A percentile compares a stretch with the other conserved stretches of the same genome.
Conservation (phyloP, 108 stramenopile species). For the Fistulifera solaris region DNA sequence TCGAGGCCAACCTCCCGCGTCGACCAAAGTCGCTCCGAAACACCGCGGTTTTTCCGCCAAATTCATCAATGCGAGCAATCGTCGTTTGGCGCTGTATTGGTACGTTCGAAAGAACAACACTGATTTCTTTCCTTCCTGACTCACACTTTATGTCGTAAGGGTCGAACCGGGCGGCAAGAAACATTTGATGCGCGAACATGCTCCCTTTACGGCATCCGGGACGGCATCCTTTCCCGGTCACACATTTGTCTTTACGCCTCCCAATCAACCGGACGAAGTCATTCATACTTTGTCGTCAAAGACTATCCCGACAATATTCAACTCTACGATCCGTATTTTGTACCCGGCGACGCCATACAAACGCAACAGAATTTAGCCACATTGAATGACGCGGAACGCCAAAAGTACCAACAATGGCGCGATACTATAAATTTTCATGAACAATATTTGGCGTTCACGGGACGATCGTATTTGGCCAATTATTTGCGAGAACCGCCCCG, state of each 20-base stretch:
- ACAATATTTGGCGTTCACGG: slow-evolving; percentile 50
- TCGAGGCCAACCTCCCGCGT: slow-evolving; percentile 15
- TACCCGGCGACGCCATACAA: slow-evolving; percentile 38
- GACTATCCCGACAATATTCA: slow-evolving; percentile 42
- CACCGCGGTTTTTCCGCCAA: slow-evolving; percentile 62
- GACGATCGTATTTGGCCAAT: slow-evolving; percentile 38
- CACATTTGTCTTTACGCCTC: slow-evolving; percentile 41
- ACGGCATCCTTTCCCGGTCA: slow-evolving; percentile 56
- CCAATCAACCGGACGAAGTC: slow-evolving; percentile 8
- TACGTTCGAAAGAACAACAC: too few relatives aligned
- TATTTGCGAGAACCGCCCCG: slow-evolving; percentile 33
- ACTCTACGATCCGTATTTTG: slow-evolving; percentile 60
- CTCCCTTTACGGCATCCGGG: slow-evolving; percentile 41
- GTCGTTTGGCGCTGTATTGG: slow-evolving; percentile 37
- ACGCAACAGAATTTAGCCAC: slow-evolving; percentile 47
- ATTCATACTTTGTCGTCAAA: slow-evolving; percentile 23
- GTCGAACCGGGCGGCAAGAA: slow-evolving; percentile 19
- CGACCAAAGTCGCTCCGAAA: slow-evolving; percentile 21
- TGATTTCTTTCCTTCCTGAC: too few relatives aligned
- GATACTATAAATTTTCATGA: slow-evolving; percentile 44
- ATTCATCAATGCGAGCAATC: slow-evolving; percentile 61
- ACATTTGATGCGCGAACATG: slow-evolving; percentile 20
- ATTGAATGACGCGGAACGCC: slow-evolving; percentile 33
- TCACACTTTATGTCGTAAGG: too few relatives aligned
- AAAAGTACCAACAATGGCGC: slow-evolving; percentile 30